Conservation (phyloP, 257 asterid species). For the Striga asiatica region DNA sequence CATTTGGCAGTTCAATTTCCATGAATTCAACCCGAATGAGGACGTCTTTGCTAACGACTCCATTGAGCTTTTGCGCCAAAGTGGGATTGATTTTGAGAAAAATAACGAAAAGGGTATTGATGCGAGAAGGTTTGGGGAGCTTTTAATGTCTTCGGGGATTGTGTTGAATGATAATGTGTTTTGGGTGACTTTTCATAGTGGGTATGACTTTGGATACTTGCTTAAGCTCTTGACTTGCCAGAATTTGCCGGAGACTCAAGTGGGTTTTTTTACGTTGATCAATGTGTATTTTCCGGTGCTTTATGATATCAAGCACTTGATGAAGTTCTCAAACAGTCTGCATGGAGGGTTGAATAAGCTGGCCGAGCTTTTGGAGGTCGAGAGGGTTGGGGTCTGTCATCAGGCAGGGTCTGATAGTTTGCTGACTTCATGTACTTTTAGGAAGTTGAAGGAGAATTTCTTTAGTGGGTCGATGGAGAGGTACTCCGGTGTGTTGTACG, state of each 20-base stretch:
- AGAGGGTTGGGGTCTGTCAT: conserved; percentile 57
- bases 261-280: conserved; percentile 39
- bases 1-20: conserved; percentile 61
- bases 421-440: conserved; percentile 45
- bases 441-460: conserved; percentile 47
- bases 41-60: conserved; percentile 47
- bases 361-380: conserved; percentile 53
- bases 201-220: conserved; percentile 57
- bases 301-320: conserved; percentile 54
- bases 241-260: conserved; percentile 38
- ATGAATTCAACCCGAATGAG: conserved; percentile 46
- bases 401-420: conserved; percentile 73
- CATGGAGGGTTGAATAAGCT: conserved; percentile 60
- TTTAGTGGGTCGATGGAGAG: conserved; percentile 45
- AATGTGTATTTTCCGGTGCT: conserved; percentile 42
- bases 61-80: conserved; percentile 33
- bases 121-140: conserved; percentile 45
- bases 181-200: conserved; percentile 67
- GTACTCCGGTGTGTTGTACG: conserved; percentile 53
- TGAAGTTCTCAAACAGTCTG: conserved; percentile 47
- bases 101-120: conserved; percentile 46
- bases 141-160: conserved; percentile 56
- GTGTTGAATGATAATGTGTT: conserved; percentile 42
- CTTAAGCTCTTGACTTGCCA: conserved; percentile 47
- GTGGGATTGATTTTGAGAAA: conserved; percentile 41